Percentiles rank a stretch among this genome's conserved stretches.
Evolutionary conservation across 495 filamentous ascomycete species (phyloP).

Genomic region (Podospora bellae-mahoneyi): DNA sequence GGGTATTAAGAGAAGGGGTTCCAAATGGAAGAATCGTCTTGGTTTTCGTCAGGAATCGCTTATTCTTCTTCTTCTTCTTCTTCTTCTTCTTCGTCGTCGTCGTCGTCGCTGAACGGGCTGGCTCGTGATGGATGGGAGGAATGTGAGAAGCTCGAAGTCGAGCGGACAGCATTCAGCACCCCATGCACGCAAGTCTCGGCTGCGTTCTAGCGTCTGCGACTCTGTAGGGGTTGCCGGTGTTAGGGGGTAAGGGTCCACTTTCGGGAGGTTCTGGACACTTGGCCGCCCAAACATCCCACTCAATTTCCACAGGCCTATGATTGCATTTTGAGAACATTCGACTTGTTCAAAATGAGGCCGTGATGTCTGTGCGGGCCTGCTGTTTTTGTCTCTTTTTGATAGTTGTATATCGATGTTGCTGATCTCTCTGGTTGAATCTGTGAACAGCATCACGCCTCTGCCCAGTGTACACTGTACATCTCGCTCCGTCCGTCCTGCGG

Average conservation of each 20-base stretch:
- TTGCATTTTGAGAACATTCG: neutral
- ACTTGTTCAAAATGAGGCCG: neutral
- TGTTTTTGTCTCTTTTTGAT: neutral
- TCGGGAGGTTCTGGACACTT: constrained; percentile 11
- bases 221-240: constrained; percentile 5
- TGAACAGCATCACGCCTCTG: neutral
- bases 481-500: neutral
- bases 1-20: neutral
- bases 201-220: constrained; percentile 11
- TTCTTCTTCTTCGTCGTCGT: neutral
- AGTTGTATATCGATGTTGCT: neutral
- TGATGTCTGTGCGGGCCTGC: neutral
- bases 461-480: neutral
- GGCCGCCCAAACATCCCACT: constrained; percentile 4
- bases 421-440: neutral
- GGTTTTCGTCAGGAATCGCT: neutral
- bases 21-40: neutral
- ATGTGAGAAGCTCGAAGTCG: constrained; percentile 4
- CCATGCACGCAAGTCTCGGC: constrained; percentile 11
- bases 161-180: neutral
- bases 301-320: constrained; percentile 8
- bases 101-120: neutral
- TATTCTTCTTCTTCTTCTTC: neutral
- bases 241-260: constrained; percentile 13
- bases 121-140: constrained; percentile 7